Base-by-base conservation (phyloP, 2,329 filamentous ascomycete genomes). In the Trichophyton rubrum region DNA sequence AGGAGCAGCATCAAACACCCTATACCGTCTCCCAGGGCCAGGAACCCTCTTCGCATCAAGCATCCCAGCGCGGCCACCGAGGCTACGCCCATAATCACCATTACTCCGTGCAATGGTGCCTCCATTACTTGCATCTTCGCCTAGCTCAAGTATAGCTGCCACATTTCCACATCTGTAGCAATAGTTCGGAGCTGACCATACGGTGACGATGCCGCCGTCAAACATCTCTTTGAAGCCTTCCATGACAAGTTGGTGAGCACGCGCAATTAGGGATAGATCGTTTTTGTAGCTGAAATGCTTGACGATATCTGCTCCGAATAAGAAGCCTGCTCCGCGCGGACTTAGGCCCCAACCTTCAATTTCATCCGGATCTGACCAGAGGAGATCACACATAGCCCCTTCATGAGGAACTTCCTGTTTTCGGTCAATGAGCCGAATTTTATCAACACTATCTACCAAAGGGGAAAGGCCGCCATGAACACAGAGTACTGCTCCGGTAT, bases 211-310 rank as follows among this genome's bases (percentile, higher is more conserved):
- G 56, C 86, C 89, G 13, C 85, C 87, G 71, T 96, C 90, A 70
- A 97, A 99, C 91, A 97, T 97, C 73, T 97, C 93, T 76, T 97
- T 97, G 75, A 96, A 99, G 0, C 93, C 93, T 73, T 99, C 93
- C 93, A 97, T 99, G 65, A 99, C 93, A 22, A 99, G 84, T 73
- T 99, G 93, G 71, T 99, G 93, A 0, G 93, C 93, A 60, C 93
- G 85, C 17, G 92, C 93, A 65, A 99, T 93, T 59, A 99, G 81
- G 22, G 87, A 90, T 30, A 99, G 81, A 70, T 96, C 89, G 72
- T 99, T 99, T 61, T 85, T 84, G 74, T 96, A 87, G 75, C 97
- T 99, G 78, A 99, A 99, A 65, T 86, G 85, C 69, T 93, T 95
- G 69, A 97, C 92, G 61, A 97, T 97, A 71, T 96, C 91, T 2